Evolutionary conservation across 352 stramenopile species (phyloP).

Genomic region (Phytopythium helicoides): DNA sequence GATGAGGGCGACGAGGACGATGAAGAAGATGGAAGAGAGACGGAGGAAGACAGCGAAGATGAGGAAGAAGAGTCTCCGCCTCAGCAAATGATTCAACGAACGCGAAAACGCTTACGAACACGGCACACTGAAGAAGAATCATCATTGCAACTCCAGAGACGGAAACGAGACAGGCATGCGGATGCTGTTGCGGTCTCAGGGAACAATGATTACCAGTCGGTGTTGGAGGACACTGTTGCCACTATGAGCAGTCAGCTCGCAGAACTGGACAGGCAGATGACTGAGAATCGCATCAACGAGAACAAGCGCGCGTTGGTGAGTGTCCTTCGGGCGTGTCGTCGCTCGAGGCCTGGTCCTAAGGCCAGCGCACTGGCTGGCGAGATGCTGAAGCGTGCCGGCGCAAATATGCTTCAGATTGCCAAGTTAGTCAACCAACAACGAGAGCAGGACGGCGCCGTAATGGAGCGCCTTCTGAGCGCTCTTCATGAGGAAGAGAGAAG

Average conservation of each 20-base stretch:
- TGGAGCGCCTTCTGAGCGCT: background rate
- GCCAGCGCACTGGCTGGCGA: background rate
- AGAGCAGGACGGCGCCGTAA: background rate
- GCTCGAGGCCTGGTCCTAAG: background rate
- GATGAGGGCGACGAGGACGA: no score
- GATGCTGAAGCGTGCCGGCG: background rate
- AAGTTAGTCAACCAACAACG: background rate
- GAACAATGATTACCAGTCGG: background rate
- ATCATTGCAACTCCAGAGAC: no score
- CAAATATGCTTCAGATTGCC: background rate
- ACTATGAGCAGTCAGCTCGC: background rate
- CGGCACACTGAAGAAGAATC: no score
- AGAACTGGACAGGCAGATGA: background rate
- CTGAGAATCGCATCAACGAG: slow-evolving; percentile 1
- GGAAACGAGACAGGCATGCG: no score
- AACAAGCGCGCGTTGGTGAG: slow-evolving; percentile 2
- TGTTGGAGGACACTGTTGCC: background rate
- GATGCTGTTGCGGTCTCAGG: no score
- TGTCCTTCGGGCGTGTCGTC: background rate
- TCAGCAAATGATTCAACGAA: no score
- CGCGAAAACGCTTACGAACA: no score
- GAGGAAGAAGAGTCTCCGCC: no score
- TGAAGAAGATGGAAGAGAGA: no score
- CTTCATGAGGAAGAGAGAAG: background rate
- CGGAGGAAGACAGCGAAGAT: no score